phyloP scores from a whole-genome alignment of 192 early-diverging fungal species.

The Entophlyctis luteolus region DNA sequence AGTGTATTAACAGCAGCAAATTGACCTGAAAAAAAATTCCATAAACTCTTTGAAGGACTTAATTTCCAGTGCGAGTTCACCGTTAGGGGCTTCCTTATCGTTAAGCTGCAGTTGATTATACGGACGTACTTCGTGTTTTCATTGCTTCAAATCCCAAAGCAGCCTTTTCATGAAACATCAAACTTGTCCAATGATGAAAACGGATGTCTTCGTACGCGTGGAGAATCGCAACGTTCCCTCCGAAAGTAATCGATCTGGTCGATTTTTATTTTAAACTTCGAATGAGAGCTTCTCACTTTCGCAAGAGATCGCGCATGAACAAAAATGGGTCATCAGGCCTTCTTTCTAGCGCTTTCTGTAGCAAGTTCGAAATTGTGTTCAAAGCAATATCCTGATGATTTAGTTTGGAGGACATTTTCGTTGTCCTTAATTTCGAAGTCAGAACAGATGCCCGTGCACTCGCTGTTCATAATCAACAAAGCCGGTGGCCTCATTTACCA shows the following conservation, averaged over 20 bases:
- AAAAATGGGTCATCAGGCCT: slow-evolving; percentile 15
- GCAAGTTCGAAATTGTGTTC: too few species aligned
- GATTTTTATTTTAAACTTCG: background rate
- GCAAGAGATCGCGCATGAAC: slow-evolving; percentile 17
- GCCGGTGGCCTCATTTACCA: slow-evolving; percentile 93
- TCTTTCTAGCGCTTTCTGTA: slow-evolving; percentile 6
- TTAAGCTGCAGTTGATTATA: too few species aligned
- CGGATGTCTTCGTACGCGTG: slow-evolving; percentile 7
- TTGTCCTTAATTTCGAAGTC: too few species aligned
- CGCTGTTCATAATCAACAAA: slow-evolving; percentile 50
- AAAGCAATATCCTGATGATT: too few species aligned
- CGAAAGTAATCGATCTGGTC: slow-evolving; percentile 1
- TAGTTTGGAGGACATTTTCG: too few species aligned
- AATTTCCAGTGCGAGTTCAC: background rate
- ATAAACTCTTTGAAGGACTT: background rate
- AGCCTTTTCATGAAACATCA: background rate
- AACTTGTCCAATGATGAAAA: slow-evolving; percentile 4
- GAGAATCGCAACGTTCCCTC: background rate
- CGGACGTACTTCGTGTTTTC: background rate
- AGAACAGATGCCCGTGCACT: too few species aligned
- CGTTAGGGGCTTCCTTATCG: too few species aligned
- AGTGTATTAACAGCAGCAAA: background rate
- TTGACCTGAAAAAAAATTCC: slow-evolving; percentile 6
- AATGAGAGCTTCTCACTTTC: background rate
- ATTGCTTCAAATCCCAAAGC: background rate